Base-by-base conservation (phyloP, 2,329 filamentous ascomycete genomes). In the Ampelomyces quisqualis region DNA sequence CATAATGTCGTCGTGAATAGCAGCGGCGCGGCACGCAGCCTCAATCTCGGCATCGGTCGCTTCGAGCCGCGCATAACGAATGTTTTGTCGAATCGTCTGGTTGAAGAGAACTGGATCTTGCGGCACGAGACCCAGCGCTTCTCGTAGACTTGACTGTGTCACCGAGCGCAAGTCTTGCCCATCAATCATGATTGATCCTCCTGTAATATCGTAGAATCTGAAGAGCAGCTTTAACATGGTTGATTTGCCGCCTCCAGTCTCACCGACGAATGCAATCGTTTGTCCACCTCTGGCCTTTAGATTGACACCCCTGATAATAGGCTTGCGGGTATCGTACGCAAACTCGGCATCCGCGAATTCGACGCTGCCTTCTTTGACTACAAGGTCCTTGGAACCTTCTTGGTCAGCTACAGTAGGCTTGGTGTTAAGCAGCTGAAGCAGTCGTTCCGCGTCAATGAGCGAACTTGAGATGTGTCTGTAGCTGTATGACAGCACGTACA, bases 101-200 rank as follows among this genome's bases (percentile, higher is more conserved):
- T 85, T 82, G 69, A 86, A 86, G 7, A 86, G 69, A 0, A 76
- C 70, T 0, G 82, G 77, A 45, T 83, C 79, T 62, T 87, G 80
- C 3, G 82, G 82, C 0, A 86, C 82, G 9, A 84, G 73, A 14
- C 81, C 82, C 18, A 86, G 74, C 2, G 73, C 70, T 14, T 79
- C 73, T 7, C 82, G 74, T 2, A 86, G 68, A 31, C 76, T 81
- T 40, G 74, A 70, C 10, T 84, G 69, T 0, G 76, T 80, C 2
- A 86, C 73, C 18, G 78, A 70, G 15, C 79, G 75, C 18, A 86
- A 72, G 45, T 83, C 78, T 50, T 80, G 76, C 0, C 76, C 79
- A 46, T 83, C 80, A 24, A 84, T 77, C 3, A 63, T 66, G 45
- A 84, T 81, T 4, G 69, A 65, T 2, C 80, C 81, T 2, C 59